Conservation (phyloP, 257 asterid species). For the Gardenia jasminoides region DNA sequence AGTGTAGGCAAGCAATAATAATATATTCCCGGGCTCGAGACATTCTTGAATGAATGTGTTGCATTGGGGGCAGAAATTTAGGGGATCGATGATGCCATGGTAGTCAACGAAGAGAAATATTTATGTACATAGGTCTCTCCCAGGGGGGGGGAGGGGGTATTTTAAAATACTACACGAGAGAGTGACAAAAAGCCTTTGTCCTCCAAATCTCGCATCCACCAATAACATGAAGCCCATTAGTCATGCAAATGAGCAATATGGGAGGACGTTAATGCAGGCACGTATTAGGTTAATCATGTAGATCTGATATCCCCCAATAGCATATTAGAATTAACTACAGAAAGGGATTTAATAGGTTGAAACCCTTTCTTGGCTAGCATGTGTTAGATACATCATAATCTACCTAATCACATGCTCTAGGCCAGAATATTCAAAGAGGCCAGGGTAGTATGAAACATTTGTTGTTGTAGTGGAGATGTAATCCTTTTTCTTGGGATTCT, state of each 20-base stretch:
- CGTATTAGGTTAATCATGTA: constrained; percentile 34
- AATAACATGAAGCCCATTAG: constrained; percentile 62
- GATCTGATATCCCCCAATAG: constrained; percentile 22
- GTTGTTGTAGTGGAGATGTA: not conserved
- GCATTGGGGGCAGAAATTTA: constrained; percentile 10
- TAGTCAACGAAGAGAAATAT: constrained; percentile 9
- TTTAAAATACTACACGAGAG: no score
- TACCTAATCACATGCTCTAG: constrained; percentile 85
- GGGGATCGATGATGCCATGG: constrained; percentile 10
- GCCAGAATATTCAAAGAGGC: constrained; percentile 14
- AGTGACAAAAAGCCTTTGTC: constrained; percentile 1
- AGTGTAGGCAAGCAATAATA: not conserved
- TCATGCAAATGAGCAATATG: constrained; percentile 26
- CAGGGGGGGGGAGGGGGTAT: no score
- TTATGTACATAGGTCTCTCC: no score
- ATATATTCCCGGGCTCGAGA: constrained; percentile 16
- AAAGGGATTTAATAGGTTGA: constrained; percentile 15
- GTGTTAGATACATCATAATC: constrained; percentile 68
- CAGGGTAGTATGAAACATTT: not conserved
- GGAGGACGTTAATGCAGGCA: constrained; percentile 18
- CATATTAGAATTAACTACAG: not conserved
- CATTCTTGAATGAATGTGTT: constrained; percentile 4
- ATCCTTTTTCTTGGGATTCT: not conserved
- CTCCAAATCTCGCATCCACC: constrained; percentile 28
- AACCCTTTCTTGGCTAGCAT: constrained; percentile 45